Evolutionary conservation across 2,329 filamentous ascomycete species (phyloP).

Genomic region (Diaporthe citri): DNA sequence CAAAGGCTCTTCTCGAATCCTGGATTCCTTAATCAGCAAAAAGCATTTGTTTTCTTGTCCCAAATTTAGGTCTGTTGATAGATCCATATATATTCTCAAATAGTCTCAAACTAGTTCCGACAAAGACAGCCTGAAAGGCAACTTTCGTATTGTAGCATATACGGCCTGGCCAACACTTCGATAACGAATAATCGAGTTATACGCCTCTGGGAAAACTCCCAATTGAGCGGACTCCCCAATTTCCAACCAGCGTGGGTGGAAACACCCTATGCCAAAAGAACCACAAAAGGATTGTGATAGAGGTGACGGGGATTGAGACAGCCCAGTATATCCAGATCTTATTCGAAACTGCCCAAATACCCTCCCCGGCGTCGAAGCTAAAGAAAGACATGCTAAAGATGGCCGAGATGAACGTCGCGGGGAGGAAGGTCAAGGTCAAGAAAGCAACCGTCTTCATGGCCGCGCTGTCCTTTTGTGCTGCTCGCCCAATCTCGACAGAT

Average conservation of each 20-base stretch:
- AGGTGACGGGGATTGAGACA: slow-evolving; percentile 44
- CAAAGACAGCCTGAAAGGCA: no score
- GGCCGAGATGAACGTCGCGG: not conserved
- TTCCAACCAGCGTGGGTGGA: not conserved
- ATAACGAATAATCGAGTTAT: not conserved
- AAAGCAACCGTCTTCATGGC: slow-evolving; percentile 44
- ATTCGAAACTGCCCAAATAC: slow-evolving; percentile 45
- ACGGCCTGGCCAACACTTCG: not conserved
- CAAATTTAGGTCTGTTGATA: no score
- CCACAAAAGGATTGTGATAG: slow-evolving; percentile 42
- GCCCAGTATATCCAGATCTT: slow-evolving; percentile 51
- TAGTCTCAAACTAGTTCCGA: not conserved
- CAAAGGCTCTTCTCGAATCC: not conserved
- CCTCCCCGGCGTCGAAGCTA: slow-evolving; percentile 25
- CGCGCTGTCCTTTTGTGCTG: slow-evolving; percentile 49
- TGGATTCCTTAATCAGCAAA: no score
- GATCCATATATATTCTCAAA: not conserved
- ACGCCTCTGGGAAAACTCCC: not conserved
- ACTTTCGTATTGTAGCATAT: not conserved
- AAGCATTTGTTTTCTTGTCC: no score
- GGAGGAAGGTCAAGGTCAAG: not conserved
- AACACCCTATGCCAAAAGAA: not conserved
- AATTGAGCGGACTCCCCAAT: not conserved
- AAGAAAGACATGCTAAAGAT: slow-evolving; percentile 19
- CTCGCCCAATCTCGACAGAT: slow-evolving; percentile 55